Evolutionary conservation across 495 filamentous ascomycete genomes (phyloP), one percentile per base, ranked within the genome.

Genomic region (Parachaetomium inaequale): DNA sequence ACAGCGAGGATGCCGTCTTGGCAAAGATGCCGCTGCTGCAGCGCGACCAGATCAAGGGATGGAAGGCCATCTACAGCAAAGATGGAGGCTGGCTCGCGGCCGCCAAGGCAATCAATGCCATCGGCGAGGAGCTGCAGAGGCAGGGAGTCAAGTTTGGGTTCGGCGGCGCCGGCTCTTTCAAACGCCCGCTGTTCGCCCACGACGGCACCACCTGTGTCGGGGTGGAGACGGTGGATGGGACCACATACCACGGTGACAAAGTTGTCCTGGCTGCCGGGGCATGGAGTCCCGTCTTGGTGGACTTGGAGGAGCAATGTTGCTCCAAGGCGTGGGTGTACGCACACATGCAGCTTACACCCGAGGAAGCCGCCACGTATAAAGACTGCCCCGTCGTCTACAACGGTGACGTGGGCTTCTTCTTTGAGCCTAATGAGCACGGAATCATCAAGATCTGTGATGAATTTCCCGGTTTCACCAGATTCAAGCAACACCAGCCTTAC

Each of bases 41-140:
- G 19, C 45, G 45, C 6, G 45, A 47, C n/a, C n/a, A 47, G 45
- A 47, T 47, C 21, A 21, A 25, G 21, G 45, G 45, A 7, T 47
- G 45, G 45, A 47, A 47, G 21, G 45, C 45, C 45, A 47, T 47
- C 45, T 47, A 2, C 6, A 47, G 45, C 45, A 25, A 21, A 14
- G 45, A 47, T 2, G 45, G 45, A 21, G 45, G 45, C n/a, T 47
- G 45, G 45, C 45, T 47, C 45, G 45, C 45, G 19, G 45, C 45
- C 45, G 45, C 45, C n/a, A 47, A 47, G 45, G 45, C 45, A 25
- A 47, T 47, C 45, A 47, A 47, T 17, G 45, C 45, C 45, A 47
- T 47, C n/a, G 45, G 45, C 45, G 45, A 47, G 21, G 45, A 47
- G 45, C 21, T 47, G 45, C 45, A 17, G 45, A 47, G 45, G 6